Conservation (phyloP, 2,329 filamentous ascomycete species). For the Talaromyces atroroseus region DNA sequence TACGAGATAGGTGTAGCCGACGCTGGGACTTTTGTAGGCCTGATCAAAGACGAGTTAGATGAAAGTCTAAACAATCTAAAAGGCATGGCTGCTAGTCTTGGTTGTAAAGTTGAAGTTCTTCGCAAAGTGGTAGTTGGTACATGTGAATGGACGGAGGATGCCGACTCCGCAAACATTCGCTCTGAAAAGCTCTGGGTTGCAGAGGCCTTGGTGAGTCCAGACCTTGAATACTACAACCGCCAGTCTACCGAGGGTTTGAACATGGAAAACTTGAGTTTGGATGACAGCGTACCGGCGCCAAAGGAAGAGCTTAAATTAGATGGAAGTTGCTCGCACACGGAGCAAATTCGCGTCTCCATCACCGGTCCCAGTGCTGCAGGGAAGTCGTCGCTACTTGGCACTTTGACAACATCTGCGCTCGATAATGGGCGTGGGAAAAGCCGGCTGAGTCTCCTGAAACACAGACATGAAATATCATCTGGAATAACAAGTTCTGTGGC, state of each 20-base stretch:
- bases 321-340: slow-evolving; percentile 47
- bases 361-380: slow-evolving; percentile 86
- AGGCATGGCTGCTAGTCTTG: slow-evolving; percentile 87
- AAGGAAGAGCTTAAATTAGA: slow-evolving; percentile 14
- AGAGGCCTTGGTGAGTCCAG: slow-evolving; percentile 80
- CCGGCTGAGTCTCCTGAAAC: slow-evolving; percentile 79
- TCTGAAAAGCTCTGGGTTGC: slow-evolving; percentile 71
- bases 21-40: slow-evolving; percentile 81
- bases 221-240: slow-evolving; percentile 46
- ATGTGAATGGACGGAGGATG: slow-evolving; percentile 55
- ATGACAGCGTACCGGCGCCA: neutral
- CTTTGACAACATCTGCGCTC: slow-evolving; percentile 75
- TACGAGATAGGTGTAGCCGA: slow-evolving; percentile 97
- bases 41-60: slow-evolving; percentile 85
- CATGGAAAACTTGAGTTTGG: slow-evolving; percentile 4
- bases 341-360: slow-evolving; percentile 80
- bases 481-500: slow-evolving; percentile 92
- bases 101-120: slow-evolving; percentile 75
- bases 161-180: slow-evolving; percentile 23
- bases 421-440: slow-evolving; percentile 93
- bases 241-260: slow-evolving; percentile 12
- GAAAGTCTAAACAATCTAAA: slow-evolving; percentile 81
- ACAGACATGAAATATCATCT: slow-evolving; percentile 86
- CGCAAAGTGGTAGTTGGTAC: slow-evolving; percentile 79
- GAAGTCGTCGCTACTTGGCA: slow-evolving; percentile 86